These are phyloP conservation scores for Podila epicladia DNA, from an alignment of 192 early-diverging fungal genomes.

Conservation along the genomic window DNA sequence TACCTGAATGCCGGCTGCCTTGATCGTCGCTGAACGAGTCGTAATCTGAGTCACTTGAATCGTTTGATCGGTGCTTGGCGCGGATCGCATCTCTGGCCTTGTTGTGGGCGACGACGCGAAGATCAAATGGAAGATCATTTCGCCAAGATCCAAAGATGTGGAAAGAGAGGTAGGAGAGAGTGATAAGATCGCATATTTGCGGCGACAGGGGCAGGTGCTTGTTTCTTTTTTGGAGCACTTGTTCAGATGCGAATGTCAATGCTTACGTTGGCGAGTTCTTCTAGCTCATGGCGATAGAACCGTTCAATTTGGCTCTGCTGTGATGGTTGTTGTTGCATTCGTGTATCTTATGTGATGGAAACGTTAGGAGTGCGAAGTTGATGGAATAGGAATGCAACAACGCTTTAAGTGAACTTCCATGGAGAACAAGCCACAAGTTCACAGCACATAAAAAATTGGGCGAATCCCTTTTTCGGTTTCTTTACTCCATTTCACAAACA, in stretches of 20 bases:
- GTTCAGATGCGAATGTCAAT: neutral
- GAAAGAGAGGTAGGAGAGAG: conserved; percentile 1
- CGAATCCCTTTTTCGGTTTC: too few relatives aligned
- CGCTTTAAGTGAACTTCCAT: too few relatives aligned
- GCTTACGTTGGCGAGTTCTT: conserved; percentile 43
- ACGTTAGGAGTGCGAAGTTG: too few relatives aligned
- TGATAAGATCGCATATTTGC: conserved; percentile 3
- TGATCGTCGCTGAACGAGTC: neutral
- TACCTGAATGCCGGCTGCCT: neutral
- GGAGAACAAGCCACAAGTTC: too few relatives aligned
- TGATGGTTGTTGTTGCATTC: conserved; percentile 33
- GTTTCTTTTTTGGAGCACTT: neutral
- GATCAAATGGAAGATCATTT: neutral
- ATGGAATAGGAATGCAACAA: too few relatives aligned
- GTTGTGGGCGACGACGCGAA: neutral
- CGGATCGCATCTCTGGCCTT: conserved; percentile 33
- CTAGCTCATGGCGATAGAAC: conserved; percentile 40
- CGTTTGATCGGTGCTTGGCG: conserved; percentile 21
- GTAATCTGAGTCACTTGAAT: conserved; percentile 13
- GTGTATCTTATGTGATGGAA: neutral
- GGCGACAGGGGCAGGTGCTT: neutral
- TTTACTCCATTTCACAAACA: neutral
- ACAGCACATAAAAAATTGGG: too few relatives aligned
- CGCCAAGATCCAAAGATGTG: neutral
- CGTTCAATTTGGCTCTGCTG: conserved; percentile 22